These are phyloP conservation scores for Labyrinthula sp. DNA, from an alignment of 352 stramenopile species.

Conservation along the genomic window DNA sequence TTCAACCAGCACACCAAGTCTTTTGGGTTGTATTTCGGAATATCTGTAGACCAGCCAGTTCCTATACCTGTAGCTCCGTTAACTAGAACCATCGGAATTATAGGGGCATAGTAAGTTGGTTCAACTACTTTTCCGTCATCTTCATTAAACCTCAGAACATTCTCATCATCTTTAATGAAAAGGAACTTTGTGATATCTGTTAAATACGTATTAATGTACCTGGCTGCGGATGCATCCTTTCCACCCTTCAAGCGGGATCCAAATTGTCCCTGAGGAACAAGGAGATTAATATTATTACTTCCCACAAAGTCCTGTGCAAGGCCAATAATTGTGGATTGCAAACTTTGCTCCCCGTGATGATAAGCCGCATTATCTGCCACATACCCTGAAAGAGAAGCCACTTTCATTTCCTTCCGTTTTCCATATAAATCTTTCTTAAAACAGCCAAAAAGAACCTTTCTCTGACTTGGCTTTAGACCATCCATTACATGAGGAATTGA, in stretches of 20 bases:
- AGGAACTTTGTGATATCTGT: slow-evolving; percentile 52
- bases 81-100: slow-evolving; percentile 86
- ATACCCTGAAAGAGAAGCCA: slow-evolving; percentile 83
- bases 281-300: slow-evolving; percentile 88
- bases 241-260: slow-evolving; percentile 83
- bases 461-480: slow-evolving; percentile 91
- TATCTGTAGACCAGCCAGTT: slow-evolving; percentile 73
- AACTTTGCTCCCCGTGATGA: slow-evolving; percentile 83
- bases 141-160: slow-evolving; percentile 61
- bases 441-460: slow-evolving; percentile 88
- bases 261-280: slow-evolving; percentile 85
- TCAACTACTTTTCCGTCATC: slow-evolving; percentile 73
- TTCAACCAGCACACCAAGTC: slow-evolving; percentile 47
- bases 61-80: slow-evolving; percentile 89
- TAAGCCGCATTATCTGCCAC: slow-evolving; percentile 93
- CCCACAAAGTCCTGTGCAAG: slow-evolving; percentile 96
- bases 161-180: slow-evolving; percentile 64
- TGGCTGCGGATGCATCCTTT: slow-evolving; percentile 71
- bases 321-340: slow-evolving; percentile 80
- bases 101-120: slow-evolving; percentile 69
- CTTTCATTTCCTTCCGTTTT: slow-evolving; percentile 62
- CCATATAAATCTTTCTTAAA: slow-evolving; percentile 95
- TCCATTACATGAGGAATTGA: slow-evolving; percentile 82
- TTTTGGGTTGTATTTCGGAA: slow-evolving; percentile 69
- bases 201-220: slow-evolving; percentile 80